Evolutionary conservation across 2,329 filamentous ascomycete genomes (phyloP).

Genomic region (Fusarium sacchari): DNA sequence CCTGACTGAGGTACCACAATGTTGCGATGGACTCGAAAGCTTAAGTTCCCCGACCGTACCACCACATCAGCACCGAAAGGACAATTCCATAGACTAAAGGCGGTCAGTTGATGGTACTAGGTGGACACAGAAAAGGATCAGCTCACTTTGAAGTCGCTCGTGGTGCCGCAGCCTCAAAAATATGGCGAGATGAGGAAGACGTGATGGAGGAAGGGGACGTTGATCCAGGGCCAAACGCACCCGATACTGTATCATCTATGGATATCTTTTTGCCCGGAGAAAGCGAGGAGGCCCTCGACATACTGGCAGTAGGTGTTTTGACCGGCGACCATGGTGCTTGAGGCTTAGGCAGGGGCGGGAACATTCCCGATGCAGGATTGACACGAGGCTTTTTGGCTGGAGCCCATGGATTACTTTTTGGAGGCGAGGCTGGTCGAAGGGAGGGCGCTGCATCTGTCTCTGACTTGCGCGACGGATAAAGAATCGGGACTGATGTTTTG

Average conservation of each 20-base stretch:
- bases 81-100: slow-evolving; percentile 45
- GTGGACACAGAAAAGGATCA: background rate
- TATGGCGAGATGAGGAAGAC: slow-evolving; percentile 35
- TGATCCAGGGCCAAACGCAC: slow-evolving; percentile 12
- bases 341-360: slow-evolving; percentile 37
- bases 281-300: slow-evolving; percentile 26
- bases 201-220: slow-evolving; percentile 35
- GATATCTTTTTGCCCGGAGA: slow-evolving; percentile 13
- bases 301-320: slow-evolving; percentile 8
- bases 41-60: slow-evolving; percentile 37
- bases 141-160: slow-evolving; percentile 43
- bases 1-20: slow-evolving; percentile 48
- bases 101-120: slow-evolving; percentile 18
- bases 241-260: slow-evolving; percentile 11
- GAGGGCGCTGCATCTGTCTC: slow-evolving; percentile 17
- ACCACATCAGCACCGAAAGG: slow-evolving; percentile 49
- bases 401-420: slow-evolving; percentile 48
- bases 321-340: background rate
- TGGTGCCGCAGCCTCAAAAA: slow-evolving; percentile 42
- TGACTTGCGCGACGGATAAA: slow-evolving; percentile 17
- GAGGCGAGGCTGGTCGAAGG: slow-evolving; percentile 48
- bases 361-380: slow-evolving; percentile 18
- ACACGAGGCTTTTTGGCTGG: background rate
- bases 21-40: slow-evolving; percentile 49
- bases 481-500: slow-evolving; percentile 14